These are phyloP conservation scores for Fraxinus albicans DNA, from an alignment of 305 asterid species.

Conservation along the genomic window DNA sequence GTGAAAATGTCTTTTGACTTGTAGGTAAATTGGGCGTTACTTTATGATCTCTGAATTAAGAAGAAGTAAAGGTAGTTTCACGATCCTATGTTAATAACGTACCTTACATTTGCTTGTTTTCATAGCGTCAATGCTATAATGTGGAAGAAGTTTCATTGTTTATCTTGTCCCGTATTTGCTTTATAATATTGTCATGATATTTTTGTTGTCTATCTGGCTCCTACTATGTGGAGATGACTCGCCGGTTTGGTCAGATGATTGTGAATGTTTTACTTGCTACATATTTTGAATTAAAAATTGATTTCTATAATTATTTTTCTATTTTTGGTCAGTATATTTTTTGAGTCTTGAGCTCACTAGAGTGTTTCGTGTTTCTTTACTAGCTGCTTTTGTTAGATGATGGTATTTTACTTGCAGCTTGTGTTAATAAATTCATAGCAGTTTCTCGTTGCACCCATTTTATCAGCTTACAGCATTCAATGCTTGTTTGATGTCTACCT, in stretches of 20 bases:
- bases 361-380: neutral
- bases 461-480: neutral
- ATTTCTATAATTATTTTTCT: neutral
- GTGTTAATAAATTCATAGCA: neutral
- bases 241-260: neutral
- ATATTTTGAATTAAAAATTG: neutral
- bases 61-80: constrained; percentile 90
- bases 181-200: neutral
- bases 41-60: constrained; percentile 95
- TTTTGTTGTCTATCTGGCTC: neutral
- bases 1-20: constrained; percentile 78
- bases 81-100: constrained; percentile 42
- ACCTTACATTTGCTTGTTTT: neutral
- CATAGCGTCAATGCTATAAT: neutral
- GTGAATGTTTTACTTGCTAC: neutral
- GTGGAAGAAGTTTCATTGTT: neutral
- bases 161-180: neutral
- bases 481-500: neutral
- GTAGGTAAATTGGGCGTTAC: constrained; percentile 94
- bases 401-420: neutral
- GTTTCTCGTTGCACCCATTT: neutral
- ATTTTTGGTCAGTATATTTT: neutral
- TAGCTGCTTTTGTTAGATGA: neutral
- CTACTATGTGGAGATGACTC: neutral
- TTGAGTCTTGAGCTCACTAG: neutral